A percentile compares a stretch with the other conserved stretches of the same genome.
Evolutionary conservation across 768 basidiomycete genomes (phyloP).

Genomic region (Hygrophorus russula): DNA sequence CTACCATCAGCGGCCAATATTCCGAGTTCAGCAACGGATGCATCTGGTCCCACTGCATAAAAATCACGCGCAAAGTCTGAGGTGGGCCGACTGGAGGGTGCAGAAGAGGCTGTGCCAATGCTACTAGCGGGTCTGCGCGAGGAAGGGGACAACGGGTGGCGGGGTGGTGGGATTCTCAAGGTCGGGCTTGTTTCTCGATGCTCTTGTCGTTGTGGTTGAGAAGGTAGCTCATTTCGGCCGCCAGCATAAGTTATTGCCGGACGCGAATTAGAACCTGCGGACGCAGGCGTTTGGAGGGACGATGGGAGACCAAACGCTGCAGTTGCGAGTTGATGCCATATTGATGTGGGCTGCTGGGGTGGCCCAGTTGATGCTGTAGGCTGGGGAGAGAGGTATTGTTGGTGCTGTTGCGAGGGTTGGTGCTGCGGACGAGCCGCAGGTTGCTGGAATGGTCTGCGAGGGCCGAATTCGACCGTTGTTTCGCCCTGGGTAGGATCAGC

Average conservation of each 20-base stretch:
- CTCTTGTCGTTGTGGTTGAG: not conserved
- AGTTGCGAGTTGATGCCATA: slow-evolving; percentile 11
- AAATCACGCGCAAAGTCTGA: slow-evolving; percentile 60
- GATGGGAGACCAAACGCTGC: not conserved
- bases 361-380: slow-evolving; percentile 6
- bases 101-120: slow-evolving; percentile 1
- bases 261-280: not conserved
- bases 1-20: no score
- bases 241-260: slow-evolving; percentile 2
- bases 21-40: no score
- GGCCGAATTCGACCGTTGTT: slow-evolving; percentile 50
- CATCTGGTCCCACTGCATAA: slow-evolving; percentile 41
- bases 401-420: slow-evolving; percentile 9
- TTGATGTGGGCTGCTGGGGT: slow-evolving; percentile 10
- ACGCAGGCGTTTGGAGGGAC: not conserved
- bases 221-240: not conserved
- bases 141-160: slow-evolving; percentile 4
- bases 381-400: slow-evolving; percentile 8
- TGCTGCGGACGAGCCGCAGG: slow-evolving; percentile 16
- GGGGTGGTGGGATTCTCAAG: not conserved
- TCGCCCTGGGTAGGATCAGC: slow-evolving; percentile 49
- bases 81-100: slow-evolving; percentile 5
- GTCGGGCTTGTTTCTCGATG: not conserved
- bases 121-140: no score
- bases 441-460: slow-evolving; percentile 14